phyloP scores from a whole-genome alignment of 2,329 filamentous ascomycete species.

The Colletotrichum sp. region DNA sequence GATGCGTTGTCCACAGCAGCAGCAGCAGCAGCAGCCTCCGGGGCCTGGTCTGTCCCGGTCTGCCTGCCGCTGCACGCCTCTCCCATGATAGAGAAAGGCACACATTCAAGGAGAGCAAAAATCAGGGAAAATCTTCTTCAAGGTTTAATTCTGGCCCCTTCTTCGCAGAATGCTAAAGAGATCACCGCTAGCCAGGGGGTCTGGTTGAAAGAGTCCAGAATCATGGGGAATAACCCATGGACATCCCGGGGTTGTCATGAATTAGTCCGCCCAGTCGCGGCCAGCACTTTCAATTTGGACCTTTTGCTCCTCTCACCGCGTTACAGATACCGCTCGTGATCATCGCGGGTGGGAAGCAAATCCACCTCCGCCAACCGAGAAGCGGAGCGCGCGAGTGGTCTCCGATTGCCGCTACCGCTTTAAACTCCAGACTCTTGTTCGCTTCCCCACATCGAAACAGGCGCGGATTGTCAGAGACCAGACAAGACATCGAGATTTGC shows the following conservation, averaged over 20 bases:
- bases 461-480: neutral
- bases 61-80: neutral
- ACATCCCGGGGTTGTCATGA: neutral
- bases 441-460: slow-evolving; percentile 7
- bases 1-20: neutral
- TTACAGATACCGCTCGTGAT: neutral
- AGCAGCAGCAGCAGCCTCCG: neutral
- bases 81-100: neutral
- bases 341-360: neutral
- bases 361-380: neutral
- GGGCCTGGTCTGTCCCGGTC: neutral
- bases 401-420: neutral
- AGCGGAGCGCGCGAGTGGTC: neutral
- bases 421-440: neutral
- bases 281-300: neutral
- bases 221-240: neutral
- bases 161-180: neutral
- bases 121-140: neutral
- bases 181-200: neutral
- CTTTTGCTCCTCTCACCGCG: neutral
- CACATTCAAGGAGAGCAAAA: neutral
- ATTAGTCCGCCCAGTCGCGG: neutral
- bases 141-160: neutral
- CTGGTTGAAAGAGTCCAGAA: neutral
- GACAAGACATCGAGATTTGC: neutral